These are phyloP conservation scores for Ramularia collo-cygni DNA, from an alignment of 2,329 filamentous ascomycete genomes.

Conservation along the genomic window DNA sequence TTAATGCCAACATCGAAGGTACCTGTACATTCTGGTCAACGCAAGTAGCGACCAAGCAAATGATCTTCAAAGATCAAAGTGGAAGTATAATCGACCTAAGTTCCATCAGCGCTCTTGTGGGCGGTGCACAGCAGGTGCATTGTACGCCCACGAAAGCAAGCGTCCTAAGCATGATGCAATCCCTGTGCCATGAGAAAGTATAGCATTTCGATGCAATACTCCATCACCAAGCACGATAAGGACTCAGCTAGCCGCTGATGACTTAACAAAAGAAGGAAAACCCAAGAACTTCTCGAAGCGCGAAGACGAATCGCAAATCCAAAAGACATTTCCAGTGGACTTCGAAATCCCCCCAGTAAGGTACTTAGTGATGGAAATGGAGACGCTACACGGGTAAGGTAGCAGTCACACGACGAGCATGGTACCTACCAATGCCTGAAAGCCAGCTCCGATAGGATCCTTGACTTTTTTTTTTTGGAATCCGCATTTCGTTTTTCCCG, in stretches of 20 bases:
- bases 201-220: conserved; percentile 72
- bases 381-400: no score
- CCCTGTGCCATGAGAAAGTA: conserved; percentile 69
- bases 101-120: conserved; percentile 69
- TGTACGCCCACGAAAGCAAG: conserved; percentile 88
- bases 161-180: conserved; percentile 74
- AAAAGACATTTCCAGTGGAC: conserved; percentile 67
- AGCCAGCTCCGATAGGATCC: no score
- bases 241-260: conserved; percentile 76
- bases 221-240: conserved; percentile 73
- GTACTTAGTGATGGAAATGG: no score
- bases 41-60: conserved; percentile 76
- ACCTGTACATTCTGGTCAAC: conserved; percentile 67
- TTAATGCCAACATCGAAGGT: conserved; percentile 74
- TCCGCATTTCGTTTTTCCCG: no score
- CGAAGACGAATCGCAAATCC: conserved; percentile 64
- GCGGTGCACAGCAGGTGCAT: conserved; percentile 70
- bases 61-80: conserved; percentile 61
- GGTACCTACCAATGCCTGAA: no score
- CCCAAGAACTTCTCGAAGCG: conserved; percentile 71
- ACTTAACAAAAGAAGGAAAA: conserved; percentile 65
- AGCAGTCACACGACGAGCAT: no score
- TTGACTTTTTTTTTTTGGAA: no score
- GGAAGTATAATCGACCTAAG: conserved; percentile 73
- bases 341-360: no score